Conservation (phyloP, 768 basidiomycete species). For the Clitopilus passeckerianus region DNA sequence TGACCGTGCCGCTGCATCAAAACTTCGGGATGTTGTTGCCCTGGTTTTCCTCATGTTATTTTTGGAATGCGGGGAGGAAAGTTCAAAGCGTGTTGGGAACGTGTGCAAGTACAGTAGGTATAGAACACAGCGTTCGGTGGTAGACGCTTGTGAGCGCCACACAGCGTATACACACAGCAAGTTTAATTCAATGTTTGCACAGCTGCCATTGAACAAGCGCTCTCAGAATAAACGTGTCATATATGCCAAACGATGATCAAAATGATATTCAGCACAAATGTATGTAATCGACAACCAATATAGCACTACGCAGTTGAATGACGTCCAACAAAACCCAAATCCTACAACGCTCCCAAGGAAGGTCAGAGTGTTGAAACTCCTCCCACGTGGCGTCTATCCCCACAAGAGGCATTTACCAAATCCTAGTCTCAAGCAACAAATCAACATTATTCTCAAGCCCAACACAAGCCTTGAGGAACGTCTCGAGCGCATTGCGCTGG, state of each 20-base stretch:
- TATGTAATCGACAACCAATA: not conserved
- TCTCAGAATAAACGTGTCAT: not conserved
- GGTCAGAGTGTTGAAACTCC: slow-evolving; percentile 1
- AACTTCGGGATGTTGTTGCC: not conserved
- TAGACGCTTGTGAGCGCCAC: too few relatives aligned
- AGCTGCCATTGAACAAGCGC: not conserved
- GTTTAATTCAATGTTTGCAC: not conserved
- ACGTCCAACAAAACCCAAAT: not conserved
- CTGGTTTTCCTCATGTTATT: not conserved
- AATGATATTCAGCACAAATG: not conserved
- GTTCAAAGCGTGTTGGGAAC: not conserved
- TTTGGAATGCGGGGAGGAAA: not conserved
- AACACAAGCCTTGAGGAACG: slow-evolving; percentile 92
- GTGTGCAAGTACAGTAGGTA: not conserved
- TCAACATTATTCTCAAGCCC: slow-evolving; percentile 83
- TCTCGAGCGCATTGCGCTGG: slow-evolving; percentile 91
- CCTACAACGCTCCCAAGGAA: not conserved
- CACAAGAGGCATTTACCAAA: slow-evolving; percentile 53
- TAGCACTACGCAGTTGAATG: not conserved
- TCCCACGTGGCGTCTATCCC: not conserved
- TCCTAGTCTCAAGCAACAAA: slow-evolving; percentile 79
- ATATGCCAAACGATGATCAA: not conserved
- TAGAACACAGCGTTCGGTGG: not conserved
- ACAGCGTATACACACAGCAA: too few relatives aligned
- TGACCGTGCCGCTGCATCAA: not conserved